Evolutionary conservation across 208 protist genomes (phyloP), one percentile per base, ranked within the genome.

Genomic region (Acanthamoeba triangularis): DNA sequence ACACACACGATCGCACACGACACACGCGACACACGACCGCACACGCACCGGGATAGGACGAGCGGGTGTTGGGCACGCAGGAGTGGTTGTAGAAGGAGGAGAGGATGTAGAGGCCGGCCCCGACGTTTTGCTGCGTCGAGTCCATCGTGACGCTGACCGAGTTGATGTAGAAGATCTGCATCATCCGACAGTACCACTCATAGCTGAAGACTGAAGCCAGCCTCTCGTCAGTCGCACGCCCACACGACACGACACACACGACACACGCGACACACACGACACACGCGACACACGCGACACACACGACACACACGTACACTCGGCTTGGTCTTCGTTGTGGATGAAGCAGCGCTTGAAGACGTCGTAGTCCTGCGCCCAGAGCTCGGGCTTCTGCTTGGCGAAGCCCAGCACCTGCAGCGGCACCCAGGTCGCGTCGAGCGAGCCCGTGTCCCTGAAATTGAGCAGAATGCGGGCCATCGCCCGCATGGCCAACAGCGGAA

Each of bases 1-100:
- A 28, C 56, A 63, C 5, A 25, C 23, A 13, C 2, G 11, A 3
- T 13, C 2, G 20, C 23, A n/a, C 8, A 7, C 35, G 11, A 10
- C 33, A 82, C 8, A 33, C 23, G n/a, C 14, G 44, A 20, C n/a
- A 78, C n/a, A 37, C 14, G 1, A 28, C 33, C 16, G n/a, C 13
- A 30, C 23, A 37, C n/a, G 69, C n/a, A 84, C 74, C 74, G 18
- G 74, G 74, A 49, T 84, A 84, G 41, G 74, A 84, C 20, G 74
- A 84, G 41, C 74, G 74, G 8, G 74, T 84, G 84, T 90, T 90
- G 10, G 84, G 84, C 28, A 90, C 84, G 33, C 84, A 90, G 25
- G 84, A 90, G 54, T 90, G 84, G 84, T 90, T 90, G 52, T 90
- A 90, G 84, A 90, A 90, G 84, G 54, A 69, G 44, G 84, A 90